phyloP scores from a whole-genome alignment of 495 filamentous ascomycete genomes.

The Neurospora africana region DNA sequence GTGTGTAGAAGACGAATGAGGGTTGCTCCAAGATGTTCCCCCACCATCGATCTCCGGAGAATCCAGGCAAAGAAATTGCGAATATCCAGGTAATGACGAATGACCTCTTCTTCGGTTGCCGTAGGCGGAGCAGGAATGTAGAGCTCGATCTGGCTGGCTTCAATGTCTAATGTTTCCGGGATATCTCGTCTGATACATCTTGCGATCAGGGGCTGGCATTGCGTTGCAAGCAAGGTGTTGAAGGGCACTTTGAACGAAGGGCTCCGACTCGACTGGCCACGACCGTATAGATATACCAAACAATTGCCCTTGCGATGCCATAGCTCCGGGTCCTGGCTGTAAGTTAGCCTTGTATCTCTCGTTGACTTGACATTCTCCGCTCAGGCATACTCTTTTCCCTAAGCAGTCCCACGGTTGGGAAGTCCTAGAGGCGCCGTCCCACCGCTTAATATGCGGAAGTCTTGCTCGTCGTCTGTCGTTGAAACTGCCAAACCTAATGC shows the following conservation, averaged over 20 bases:
- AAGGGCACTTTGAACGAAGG: slow-evolving; percentile 51
- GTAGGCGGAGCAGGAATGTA: slow-evolving; percentile 50
- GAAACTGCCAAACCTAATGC: slow-evolving; percentile 4
- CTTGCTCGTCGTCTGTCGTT: slow-evolving; percentile 10
- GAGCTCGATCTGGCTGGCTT: slow-evolving; percentile 35
- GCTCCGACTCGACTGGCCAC: slow-evolving; percentile 47
- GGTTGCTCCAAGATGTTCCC: slow-evolving; percentile 44
- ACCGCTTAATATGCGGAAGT: slow-evolving; percentile 32
- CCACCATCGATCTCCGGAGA: slow-evolving; percentile 49
- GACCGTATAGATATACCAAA: slow-evolving; percentile 48
- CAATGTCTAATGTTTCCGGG: slow-evolving; percentile 6
- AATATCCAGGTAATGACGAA: slow-evolving; percentile 48
- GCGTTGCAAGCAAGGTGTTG: slow-evolving; percentile 34
- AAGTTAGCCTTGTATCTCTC: background rate
- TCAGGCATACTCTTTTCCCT: slow-evolving; percentile 32
- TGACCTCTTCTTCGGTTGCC: slow-evolving; percentile 36
- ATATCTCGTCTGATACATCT: slow-evolving; percentile 30
- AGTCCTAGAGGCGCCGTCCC: slow-evolving; percentile 44
- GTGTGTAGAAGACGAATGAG: slow-evolving; percentile 47
- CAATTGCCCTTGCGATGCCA: slow-evolving; percentile 55
- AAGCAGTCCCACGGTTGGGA: slow-evolving; percentile 43
- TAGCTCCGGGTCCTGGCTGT: slow-evolving; percentile 46
- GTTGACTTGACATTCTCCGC: background rate
- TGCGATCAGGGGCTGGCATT: slow-evolving; percentile 44
- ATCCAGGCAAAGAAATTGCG: slow-evolving; percentile 63